Percentiles rank a stretch among this genome's conserved stretches.
These are phyloP conservation scores for Yamadazyma diddensiae DNA, from an alignment of 1,139 yeast genomes.

Conservation along the genomic window DNA sequence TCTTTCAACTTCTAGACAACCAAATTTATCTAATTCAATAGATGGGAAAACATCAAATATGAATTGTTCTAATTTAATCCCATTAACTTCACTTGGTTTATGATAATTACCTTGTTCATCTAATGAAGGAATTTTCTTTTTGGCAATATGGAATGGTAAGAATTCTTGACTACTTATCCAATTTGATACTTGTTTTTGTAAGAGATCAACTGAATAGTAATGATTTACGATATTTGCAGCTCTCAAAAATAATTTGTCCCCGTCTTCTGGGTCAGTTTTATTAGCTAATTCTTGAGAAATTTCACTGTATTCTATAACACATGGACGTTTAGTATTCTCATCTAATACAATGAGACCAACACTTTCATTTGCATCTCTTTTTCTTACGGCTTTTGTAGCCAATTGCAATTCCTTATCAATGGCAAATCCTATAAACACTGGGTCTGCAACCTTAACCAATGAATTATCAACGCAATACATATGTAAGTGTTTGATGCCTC, in stretches of 20 bases:
- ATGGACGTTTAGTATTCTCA: constrained; percentile 60
- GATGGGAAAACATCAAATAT: constrained; percentile 94
- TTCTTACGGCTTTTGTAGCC: constrained; percentile 94
- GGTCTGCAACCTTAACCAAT: constrained; percentile 92
- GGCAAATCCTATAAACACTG: constrained; percentile 86
- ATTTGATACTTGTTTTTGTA: constrained; percentile 54
- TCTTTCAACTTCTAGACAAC: constrained; percentile 89
- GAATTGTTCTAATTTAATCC: constrained; percentile 93
- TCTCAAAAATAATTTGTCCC: constrained; percentile 63
- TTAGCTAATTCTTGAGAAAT: constrained; percentile 72
- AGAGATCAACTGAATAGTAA: constrained; percentile 78
- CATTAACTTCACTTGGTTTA: constrained; percentile 76
- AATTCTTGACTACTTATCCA: constrained; percentile 69
- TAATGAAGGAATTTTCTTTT: constrained; percentile 75
- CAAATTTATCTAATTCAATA: constrained; percentile 71
- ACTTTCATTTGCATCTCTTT: constrained; percentile 80
- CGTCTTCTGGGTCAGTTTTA: constrained; percentile 48
- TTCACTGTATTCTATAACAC: constrained; percentile 95
- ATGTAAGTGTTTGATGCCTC: constrained; percentile 85
- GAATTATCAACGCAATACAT: constrained; percentile 97
- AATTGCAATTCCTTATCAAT: constrained; percentile 62
- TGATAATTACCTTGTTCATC: constrained; percentile 47
- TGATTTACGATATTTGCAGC: constrained; percentile 98
- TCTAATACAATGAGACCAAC: constrained; percentile 90
- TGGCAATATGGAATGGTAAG: constrained; percentile 92